phyloP scores from a whole-genome alignment of 2,329 filamentous ascomycete genomes.

The Fulvia fulva region DNA sequence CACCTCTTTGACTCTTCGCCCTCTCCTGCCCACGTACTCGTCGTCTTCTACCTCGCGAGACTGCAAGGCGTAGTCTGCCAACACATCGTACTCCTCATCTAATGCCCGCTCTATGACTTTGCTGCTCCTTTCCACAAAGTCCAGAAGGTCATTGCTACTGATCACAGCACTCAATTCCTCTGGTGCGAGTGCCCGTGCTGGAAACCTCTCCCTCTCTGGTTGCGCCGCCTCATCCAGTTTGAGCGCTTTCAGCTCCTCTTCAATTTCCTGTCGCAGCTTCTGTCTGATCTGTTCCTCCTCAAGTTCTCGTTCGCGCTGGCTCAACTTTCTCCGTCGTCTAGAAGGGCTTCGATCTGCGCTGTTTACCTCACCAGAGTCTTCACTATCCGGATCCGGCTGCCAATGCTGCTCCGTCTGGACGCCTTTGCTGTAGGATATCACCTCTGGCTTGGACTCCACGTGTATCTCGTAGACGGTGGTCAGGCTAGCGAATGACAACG shows the following conservation, averaged over 20 bases:
- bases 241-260: conserved; percentile 79
- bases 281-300: conserved; percentile 85
- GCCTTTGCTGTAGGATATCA: conserved; percentile 95
- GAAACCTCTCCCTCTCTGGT: conserved; percentile 45
- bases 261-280: conserved; percentile 81
- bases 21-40: conserved; percentile 67
- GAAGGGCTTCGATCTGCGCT: conserved; percentile 47
- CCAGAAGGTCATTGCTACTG: conserved; percentile 85
- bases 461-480: conserved; percentile 78
- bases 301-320: conserved; percentile 68
- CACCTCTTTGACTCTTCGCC: conserved; percentile 76
- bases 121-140: conserved; percentile 91
- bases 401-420: conserved; percentile 85
- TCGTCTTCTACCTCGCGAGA: conserved; percentile 70
- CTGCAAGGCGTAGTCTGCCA: conserved; percentile 87
- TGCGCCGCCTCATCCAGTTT: conserved; percentile 49
- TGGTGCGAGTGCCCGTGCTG: conserved; percentile 70
- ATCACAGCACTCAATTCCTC: conserved; percentile 91
- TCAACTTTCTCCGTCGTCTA: conserved; percentile 63
- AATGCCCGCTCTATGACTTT: conserved; percentile 95
- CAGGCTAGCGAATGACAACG: conserved; percentile 67
- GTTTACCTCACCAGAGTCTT: conserved; percentile 62
- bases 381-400: conserved; percentile 44
- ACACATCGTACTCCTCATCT: conserved; percentile 92
- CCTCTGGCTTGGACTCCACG: conserved; percentile 62